phyloP scores from a whole-genome alignment of 495 filamentous ascomycete species.

The Lasiosphaeria miniovina region DNA sequence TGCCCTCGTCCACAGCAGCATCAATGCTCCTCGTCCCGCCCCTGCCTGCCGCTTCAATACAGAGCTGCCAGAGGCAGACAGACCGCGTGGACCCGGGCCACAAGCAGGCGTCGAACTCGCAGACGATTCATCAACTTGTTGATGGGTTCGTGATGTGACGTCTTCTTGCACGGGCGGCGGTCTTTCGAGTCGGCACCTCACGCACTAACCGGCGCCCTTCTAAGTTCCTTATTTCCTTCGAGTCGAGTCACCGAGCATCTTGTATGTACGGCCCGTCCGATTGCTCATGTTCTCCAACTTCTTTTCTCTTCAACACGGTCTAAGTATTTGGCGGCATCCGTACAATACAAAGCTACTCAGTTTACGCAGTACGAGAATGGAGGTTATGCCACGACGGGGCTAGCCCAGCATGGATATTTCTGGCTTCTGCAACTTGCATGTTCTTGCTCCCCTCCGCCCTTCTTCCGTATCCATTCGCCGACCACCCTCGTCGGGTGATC shows the following conservation, averaged over 20 bases:
- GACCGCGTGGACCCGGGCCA: background rate
- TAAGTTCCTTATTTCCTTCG: too few species aligned
- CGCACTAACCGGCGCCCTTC: too few species aligned
- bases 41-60: background rate
- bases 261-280: too few species aligned
- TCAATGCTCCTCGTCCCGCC: background rate
- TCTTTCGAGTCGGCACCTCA: too few species aligned
- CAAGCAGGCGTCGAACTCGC: background rate
- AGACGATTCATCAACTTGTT: background rate
- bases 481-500: background rate
- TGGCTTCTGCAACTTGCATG: background rate
- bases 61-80: background rate
- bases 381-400: too few species aligned
- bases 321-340: too few species aligned
- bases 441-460: background rate
- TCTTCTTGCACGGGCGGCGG: background rate
- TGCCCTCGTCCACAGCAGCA: background rate
- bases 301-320: too few species aligned
- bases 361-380: too few species aligned
- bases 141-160: background rate
- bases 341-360: too few species aligned
- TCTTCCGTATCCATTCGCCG: background rate
- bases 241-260: too few species aligned
- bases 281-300: too few species aligned
- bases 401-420: background rate